Evolutionary conservation across 805 yeast genomes (phyloP).

Genomic region (Saccharomycopsis microspora): DNA sequence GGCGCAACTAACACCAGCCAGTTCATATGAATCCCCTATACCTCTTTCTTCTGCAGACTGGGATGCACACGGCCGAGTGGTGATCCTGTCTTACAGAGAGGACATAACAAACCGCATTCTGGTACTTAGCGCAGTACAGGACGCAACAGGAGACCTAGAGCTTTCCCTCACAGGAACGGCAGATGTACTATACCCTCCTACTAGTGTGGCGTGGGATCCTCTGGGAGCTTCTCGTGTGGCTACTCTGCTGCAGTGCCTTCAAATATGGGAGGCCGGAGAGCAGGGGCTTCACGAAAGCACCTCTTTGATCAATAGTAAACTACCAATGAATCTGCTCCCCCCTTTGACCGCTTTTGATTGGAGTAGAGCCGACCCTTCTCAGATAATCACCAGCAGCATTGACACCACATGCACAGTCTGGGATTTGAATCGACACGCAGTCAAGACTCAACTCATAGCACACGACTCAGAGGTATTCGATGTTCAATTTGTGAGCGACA

Average conservation of each 20-base stretch:
- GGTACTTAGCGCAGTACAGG: not conserved
- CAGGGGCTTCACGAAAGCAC: constrained; percentile 27
- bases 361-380: constrained; percentile 60
- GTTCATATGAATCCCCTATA: constrained; percentile 8
- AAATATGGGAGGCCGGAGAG: constrained; percentile 39
- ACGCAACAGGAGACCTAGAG: constrained; percentile 18
- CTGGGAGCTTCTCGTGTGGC: constrained; percentile 36
- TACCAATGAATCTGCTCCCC: constrained; percentile 46
- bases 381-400: constrained; percentile 74
- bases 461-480: constrained; percentile 94
- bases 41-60: constrained; percentile 14
- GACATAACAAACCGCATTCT: constrained; percentile 7
- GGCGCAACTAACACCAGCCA: not conserved
- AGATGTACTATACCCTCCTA: constrained; percentile 53
- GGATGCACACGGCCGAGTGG: constrained; percentile 1
- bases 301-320: constrained; percentile 30
- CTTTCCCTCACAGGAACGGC: constrained; percentile 40
- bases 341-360: constrained; percentile 94
- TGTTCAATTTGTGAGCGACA: constrained; percentile 69
- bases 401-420: constrained; percentile 97
- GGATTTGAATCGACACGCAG: constrained; percentile 64
- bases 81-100: constrained; percentile 10
- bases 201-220: constrained; percentile 68
- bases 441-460: constrained; percentile 89
- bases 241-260: constrained; percentile 59